Evolutionary conservation across 495 filamentous ascomycete species (phyloP), one percentile per base, ranked within the genome.

Genomic region (Aspergillus sclerotioniger): DNA sequence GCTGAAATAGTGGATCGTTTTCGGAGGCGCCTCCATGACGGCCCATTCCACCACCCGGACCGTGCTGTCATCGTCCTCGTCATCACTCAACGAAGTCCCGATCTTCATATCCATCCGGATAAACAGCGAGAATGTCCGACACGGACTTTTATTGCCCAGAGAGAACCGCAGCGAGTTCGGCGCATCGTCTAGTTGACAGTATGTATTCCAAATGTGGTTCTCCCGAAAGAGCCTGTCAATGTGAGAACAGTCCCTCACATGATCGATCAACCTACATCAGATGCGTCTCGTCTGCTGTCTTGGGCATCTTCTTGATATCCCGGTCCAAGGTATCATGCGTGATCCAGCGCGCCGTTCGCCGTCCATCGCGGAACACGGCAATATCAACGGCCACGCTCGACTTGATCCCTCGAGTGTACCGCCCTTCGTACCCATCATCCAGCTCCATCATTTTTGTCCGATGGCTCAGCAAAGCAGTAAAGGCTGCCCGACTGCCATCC

Each of bases 1-100:
- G 51, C 64, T 66, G 31, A 59, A 63, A 48, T 63, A 59, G 54
- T 64, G 39, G 4, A 60, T 46, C 17, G 64, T 41, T 44, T 57
- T 61, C 3, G 49, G 54, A 8, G 53, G 59, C 16, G 54, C 59
- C 52, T 61, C 59, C 17, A 61, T 49, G 7, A 61, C 54, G 12
- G 54, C 48, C 59, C 59, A 61, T 43, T 61, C 41, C n/a, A 61
- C 44, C 2, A 45, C 47, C 8, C 59, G 59, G 8, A 35, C 31
- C 9, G 46, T 49, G 21, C 31, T 35, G 39, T 57, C 17, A 3
- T 53, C 48, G 0, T 61, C 8, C 6, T 50, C 28, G 12, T 20
- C 6, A 9, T 35, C 47, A 3, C 28, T 32, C 2, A 49, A 29
- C 46, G 29, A 31, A 13, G 21, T 29, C 2, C 46, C 51, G 6